Conservation (phyloP, 2,329 filamentous ascomycete species). For the Xylaria sp. region DNA sequence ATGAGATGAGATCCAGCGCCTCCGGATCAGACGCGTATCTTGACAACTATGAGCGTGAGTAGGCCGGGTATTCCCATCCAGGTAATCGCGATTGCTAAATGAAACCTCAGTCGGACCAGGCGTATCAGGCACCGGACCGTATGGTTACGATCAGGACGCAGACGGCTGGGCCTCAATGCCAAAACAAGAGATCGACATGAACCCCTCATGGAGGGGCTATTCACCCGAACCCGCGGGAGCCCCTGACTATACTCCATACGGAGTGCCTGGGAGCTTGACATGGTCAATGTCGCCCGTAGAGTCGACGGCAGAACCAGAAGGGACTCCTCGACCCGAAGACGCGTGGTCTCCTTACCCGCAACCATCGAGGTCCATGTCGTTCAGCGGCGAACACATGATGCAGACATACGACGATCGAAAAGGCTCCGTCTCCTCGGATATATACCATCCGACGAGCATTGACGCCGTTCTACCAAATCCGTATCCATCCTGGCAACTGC, state of each 20-base stretch:
- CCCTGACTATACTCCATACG: slow-evolving; percentile 47
- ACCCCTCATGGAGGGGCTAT: slow-evolving; percentile 45
- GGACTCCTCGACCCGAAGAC: slow-evolving; percentile 39
- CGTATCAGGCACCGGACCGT: slow-evolving; percentile 32
- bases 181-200: slow-evolving; percentile 40
- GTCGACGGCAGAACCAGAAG: slow-evolving; percentile 30
- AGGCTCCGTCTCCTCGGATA: slow-evolving; percentile 38
- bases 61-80: too few relatives aligned
- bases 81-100: slow-evolving; percentile 23
- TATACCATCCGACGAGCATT: slow-evolving; percentile 37
- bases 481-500: slow-evolving; percentile 43
- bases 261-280: slow-evolving; percentile 37
- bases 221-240: slow-evolving; percentile 47
- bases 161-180: slow-evolving; percentile 44
- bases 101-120: slow-evolving; percentile 20
- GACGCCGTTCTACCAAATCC: slow-evolving; percentile 30
- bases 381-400: slow-evolving; percentile 39
- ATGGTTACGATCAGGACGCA: slow-evolving; percentile 38
- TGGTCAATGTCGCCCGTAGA: slow-evolving; percentile 35
- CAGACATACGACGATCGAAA: slow-evolving; percentile 44
- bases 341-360: slow-evolving; percentile 40
- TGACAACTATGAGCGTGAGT: slow-evolving; percentile 42
- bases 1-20: slow-evolving; percentile 41
- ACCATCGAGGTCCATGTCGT: slow-evolving; percentile 45
- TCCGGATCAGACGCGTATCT: slow-evolving; percentile 34